Conservation (phyloP, 2,329 filamentous ascomycete genomes). For the Colletotrichum chlorophyti region DNA sequence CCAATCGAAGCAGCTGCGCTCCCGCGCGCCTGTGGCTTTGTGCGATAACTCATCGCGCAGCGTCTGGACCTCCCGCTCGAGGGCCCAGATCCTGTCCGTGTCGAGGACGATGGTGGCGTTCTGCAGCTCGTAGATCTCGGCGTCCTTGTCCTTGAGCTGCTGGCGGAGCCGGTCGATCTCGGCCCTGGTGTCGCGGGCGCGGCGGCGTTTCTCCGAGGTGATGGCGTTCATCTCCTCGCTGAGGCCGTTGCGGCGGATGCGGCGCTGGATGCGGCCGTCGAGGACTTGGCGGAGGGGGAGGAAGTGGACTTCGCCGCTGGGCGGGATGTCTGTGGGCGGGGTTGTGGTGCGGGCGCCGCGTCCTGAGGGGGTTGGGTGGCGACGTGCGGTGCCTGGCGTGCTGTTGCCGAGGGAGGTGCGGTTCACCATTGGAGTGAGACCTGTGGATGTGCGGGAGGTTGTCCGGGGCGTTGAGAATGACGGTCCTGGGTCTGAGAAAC, state of each 20-base stretch:
- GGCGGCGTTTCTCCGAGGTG: constrained; percentile 51
- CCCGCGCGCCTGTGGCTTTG: constrained; percentile 22
- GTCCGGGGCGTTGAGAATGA: constrained; percentile 34
- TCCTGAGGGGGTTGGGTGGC: constrained; percentile 43
- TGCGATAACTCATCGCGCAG: constrained; percentile 42
- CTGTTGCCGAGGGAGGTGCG: constrained; percentile 51
- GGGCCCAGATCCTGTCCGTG: constrained; percentile 50
- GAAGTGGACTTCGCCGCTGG: constrained; percentile 51
- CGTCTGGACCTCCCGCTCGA: constrained; percentile 47
- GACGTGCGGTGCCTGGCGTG: constrained; percentile 46
- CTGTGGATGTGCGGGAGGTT: constrained; percentile 46
- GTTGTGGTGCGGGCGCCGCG: constrained; percentile 3
- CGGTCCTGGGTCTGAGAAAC: constrained; percentile 65
- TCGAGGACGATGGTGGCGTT: constrained; percentile 58
- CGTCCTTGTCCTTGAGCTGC: constrained; percentile 57
- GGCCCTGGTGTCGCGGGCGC: constrained; percentile 44
- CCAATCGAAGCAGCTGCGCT: constrained; percentile 53
- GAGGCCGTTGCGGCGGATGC: constrained; percentile 61
- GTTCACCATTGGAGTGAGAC: constrained; percentile 65
- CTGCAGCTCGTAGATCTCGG: constrained; percentile 59
- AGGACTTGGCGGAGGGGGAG: constrained; percentile 60
- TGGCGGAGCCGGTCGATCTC: constrained; percentile 57
- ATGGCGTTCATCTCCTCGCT: constrained; percentile 65
- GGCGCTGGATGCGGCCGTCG: constrained; percentile 63
- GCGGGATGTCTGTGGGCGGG: constrained; percentile 27